Percentiles rank a stretch among this genome's conserved stretches.
These are phyloP conservation scores for Amphirosellinia nigrospora DNA, from an alignment of 495 filamentous ascomycete genomes.

Conservation along the genomic window DNA sequence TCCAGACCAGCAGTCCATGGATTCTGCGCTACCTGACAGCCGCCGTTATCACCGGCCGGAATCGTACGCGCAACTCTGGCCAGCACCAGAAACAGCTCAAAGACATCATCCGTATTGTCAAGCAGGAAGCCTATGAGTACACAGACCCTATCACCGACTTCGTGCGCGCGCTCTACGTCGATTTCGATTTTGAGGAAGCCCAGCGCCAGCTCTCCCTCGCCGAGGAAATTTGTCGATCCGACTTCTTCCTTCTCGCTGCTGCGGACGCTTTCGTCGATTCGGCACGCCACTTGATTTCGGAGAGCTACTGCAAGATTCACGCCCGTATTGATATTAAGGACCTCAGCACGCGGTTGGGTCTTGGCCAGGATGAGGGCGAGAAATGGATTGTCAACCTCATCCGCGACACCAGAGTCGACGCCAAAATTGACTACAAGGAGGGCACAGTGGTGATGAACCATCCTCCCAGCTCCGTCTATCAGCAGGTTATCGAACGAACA, in stretches of 20 bases:
- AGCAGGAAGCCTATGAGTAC: conserved; percentile 98
- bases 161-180: conserved; percentile 92
- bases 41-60: conserved; percentile 94
- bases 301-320: conserved; percentile 99
- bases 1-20: conserved; percentile 97
- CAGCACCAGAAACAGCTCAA: conserved; percentile 98
- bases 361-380: conserved; percentile 93
- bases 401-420: conserved; percentile 93
- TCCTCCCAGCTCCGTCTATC: conserved; percentile 95
- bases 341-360: conserved; percentile 83
- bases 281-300: conserved; percentile 93
- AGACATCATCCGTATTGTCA: conserved; percentile 90
- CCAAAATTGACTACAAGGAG: conserved; percentile 98
- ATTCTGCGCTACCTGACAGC: conserved; percentile 92
- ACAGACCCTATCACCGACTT: conserved; percentile 94
- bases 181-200: conserved; percentile 98
- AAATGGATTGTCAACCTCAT: conserved; percentile 99
- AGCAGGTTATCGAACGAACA: conserved; percentile 97
- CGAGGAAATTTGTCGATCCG: conserved; percentile 86
- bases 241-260: conserved; percentile 91
- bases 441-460: conserved; percentile 99
- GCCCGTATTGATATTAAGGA: conserved; percentile 98
- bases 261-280: conserved; percentile 93
- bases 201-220: conserved; percentile 90
- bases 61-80: conserved; percentile 77